Base-by-base conservation (phyloP, 1,284 basidiomycete genomes). In the Tausonia pullulans region DNA sequence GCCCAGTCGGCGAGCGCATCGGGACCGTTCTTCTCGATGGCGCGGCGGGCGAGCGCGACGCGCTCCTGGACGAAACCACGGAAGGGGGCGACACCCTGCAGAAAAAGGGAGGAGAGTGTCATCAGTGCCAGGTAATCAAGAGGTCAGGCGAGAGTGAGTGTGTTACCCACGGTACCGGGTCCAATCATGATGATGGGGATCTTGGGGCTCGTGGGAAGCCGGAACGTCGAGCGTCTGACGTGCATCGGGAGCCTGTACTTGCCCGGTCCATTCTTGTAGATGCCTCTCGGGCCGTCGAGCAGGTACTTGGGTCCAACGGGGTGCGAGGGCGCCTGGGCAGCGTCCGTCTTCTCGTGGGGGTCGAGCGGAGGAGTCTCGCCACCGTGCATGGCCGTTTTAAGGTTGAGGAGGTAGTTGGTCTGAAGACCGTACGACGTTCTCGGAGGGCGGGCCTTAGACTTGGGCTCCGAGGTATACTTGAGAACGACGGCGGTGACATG, bases 121-220 rank as follows among this genome's bases (percentile, higher is more conserved):
- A 59, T 48, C 43, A 10, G 41, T 14, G 53, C 16, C 8, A n/a
- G 39, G 50, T n/a, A 11, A 7, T 14, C 8, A 44, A 58, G 43
- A 63, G n/a, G 49, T 14, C 2, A 45, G 54, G 13, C n/a, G 7
- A 40, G 62, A 45, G 16, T n/a, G 49, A 10, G 41, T 2, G 27
- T 27, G 27, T 27, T 27, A 82, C 88, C 79, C 73, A 94, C 92
- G 67, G 94, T 98, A 64, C 95, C 95, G 66, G 95, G 95, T 62
- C 95, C 95, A 74, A 98, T 85, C 95, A 98, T 98, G 77, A 98
- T 93, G 65, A 98, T 87, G 3, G 95, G 95, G 67, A 91, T 94
- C 82, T 96, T 97, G 62, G 95, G 95, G 74, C 90, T 92, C 13
- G 95, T 98, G 5, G 95, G 95, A 66, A 98, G 79, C 63, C 95